Conservation (phyloP, 1,284 basidiomycete genomes). For the Boletus holoroseus region DNA sequence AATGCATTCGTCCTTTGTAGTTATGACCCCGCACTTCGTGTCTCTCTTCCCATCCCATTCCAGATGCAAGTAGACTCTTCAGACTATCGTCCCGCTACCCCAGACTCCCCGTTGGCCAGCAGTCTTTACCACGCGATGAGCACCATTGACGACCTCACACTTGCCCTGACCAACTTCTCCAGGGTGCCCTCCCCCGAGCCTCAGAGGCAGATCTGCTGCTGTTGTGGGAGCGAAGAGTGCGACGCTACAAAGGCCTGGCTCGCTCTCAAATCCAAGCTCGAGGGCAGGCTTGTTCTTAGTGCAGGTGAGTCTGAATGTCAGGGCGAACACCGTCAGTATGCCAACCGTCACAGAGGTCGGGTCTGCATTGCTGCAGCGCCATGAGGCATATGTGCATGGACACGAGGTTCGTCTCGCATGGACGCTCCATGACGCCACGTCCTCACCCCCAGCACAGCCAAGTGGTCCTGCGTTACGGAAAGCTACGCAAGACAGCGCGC, state of each 20-base stretch:
- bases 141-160: slow-evolving; percentile 73
- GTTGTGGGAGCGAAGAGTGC: slow-evolving; percentile 63
- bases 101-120: slow-evolving; percentile 52
- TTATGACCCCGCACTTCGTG: slow-evolving; percentile 5
- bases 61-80: slow-evolving; percentile 23
- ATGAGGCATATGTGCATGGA: slow-evolving; percentile 78
- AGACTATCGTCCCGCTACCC: slow-evolving; percentile 36
- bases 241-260: slow-evolving; percentile 60
- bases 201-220: slow-evolving; percentile 48
- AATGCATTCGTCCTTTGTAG: neutral
- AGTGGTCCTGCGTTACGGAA: slow-evolving; percentile 11
- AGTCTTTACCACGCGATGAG: slow-evolving; percentile 57
- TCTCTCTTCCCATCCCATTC: neutral
- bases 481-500: slow-evolving; percentile 12
- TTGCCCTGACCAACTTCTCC: slow-evolving; percentile 65
- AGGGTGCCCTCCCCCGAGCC: slow-evolving; percentile 64
- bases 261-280: slow-evolving; percentile 62
- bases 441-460: slow-evolving; percentile 21
- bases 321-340: neutral
- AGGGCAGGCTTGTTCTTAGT: slow-evolving; percentile 73
- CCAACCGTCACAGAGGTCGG: slow-evolving; percentile 67
- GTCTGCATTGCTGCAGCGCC: slow-evolving; percentile 79
- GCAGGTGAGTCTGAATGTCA: slow-evolving; percentile 55
- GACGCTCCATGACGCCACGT: slow-evolving; percentile 5
- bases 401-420: slow-evolving; percentile 49